phyloP scores from a whole-genome alignment of 2,329 filamentous ascomycete species.

The Chaetothyriales sp. region DNA sequence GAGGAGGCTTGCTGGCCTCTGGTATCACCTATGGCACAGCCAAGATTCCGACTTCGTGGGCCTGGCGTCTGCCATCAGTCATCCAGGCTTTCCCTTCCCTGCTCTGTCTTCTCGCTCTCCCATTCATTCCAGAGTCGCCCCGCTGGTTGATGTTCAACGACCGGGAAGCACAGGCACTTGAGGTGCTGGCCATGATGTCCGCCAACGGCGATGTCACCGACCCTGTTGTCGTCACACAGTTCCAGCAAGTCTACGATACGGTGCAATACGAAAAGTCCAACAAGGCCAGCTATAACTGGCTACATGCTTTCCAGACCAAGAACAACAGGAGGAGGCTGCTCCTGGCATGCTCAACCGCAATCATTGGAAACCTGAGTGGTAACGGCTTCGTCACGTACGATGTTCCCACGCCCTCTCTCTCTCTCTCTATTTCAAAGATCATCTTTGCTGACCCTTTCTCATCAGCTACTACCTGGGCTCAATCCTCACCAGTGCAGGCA shows the following conservation, averaged over 20 bases:
- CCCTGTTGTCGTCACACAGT: slow-evolving; percentile 26
- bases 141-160: slow-evolving; percentile 39
- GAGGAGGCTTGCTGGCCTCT: slow-evolving; percentile 9
- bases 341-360: slow-evolving; percentile 24
- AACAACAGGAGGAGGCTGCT: slow-evolving; percentile 25
- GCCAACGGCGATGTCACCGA: slow-evolving; percentile 29
- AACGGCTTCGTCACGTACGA: neutral
- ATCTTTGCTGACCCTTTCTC: neutral
- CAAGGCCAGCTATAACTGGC: slow-evolving; percentile 1
- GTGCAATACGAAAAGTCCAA: slow-evolving; percentile 31
- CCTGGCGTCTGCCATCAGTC: slow-evolving; percentile 39
- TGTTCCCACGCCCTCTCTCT: too few species aligned
- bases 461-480: slow-evolving; percentile 29
- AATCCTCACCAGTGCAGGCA: slow-evolving; percentile 32
- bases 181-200: slow-evolving; percentile 30
- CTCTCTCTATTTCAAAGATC: too few species aligned
- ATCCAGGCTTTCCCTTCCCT: slow-evolving; percentile 36
- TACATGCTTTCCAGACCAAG: slow-evolving; percentile 18
- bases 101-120: slow-evolving; percentile 31
- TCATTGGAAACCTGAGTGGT: slow-evolving; percentile 14
- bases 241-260: slow-evolving; percentile 35
- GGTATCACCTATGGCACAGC: slow-evolving; percentile 11
- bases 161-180: slow-evolving; percentile 27
- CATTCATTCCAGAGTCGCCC: slow-evolving; percentile 44
- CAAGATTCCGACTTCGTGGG: slow-evolving; percentile 24